phyloP scores from a whole-genome alignment of 495 filamentous ascomycete genomes.

The Aspergillus sclerotiicarbonarius region DNA sequence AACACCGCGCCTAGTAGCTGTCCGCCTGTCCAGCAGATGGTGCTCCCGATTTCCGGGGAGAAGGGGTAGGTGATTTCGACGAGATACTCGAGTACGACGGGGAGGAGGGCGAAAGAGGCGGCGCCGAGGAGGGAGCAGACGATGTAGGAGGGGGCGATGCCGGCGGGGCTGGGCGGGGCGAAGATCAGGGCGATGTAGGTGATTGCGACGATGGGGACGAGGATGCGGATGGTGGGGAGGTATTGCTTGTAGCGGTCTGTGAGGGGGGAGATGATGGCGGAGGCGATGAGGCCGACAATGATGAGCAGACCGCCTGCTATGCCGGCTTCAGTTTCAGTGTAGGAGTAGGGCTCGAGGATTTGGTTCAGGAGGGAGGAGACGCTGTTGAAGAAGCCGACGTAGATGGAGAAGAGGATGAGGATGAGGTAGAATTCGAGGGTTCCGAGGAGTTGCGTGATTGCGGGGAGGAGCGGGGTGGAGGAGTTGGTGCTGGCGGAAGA shows the following conservation, averaged over 20 bases:
- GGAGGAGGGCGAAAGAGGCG: constrained; percentile 74
- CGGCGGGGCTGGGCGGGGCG: constrained; percentile 65
- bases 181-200: constrained; percentile 78
- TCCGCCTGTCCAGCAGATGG: constrained; percentile 80
- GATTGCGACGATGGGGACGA: constrained; percentile 71
- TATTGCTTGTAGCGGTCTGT: constrained; percentile 82
- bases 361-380: constrained; percentile 87
- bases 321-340: constrained; percentile 76
- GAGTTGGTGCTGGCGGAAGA: constrained; percentile 35
- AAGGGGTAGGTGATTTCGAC: constrained; percentile 85
- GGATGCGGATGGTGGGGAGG: constrained; percentile 67
- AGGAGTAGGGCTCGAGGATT: constrained; percentile 80
- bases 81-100: constrained; percentile 81
- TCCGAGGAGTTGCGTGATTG: constrained; percentile 42
- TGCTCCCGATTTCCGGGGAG: constrained; percentile 80
- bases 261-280: constrained; percentile 75
- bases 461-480: constrained; percentile 49
- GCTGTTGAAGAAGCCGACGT: constrained; percentile 92
- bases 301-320: constrained; percentile 91
- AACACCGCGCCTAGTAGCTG: constrained; percentile 72
- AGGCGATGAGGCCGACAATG: constrained; percentile 73
- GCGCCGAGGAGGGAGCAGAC: constrained; percentile 71
- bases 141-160: constrained; percentile 67
- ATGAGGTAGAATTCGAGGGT: constrained; percentile 75
- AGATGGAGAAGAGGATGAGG: constrained; percentile 72